Conservation (phyloP, 148 eudicot genomes). For the Cornus controversa region DNA sequence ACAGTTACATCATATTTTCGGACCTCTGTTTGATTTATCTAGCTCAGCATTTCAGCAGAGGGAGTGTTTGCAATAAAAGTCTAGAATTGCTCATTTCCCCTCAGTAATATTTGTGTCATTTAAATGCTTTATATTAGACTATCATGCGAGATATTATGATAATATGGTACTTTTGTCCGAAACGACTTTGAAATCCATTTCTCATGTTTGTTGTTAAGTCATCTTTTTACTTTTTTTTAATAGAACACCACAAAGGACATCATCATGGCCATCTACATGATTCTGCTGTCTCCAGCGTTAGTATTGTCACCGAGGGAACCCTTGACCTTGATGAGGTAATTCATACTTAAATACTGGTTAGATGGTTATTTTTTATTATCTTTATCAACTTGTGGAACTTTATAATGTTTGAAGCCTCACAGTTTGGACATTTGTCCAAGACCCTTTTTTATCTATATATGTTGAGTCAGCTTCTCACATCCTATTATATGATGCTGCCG, state of each 20-base stretch:
- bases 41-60: neutral
- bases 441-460: no score
- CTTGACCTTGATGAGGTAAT: slow-evolving; percentile 93
- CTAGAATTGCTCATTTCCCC: neutral
- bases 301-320: slow-evolving; percentile 81
- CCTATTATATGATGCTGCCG: no score
- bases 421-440: neutral
- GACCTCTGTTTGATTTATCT: no score
- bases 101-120: no score
- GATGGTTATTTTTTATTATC: neutral
- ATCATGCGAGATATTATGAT: neutral
- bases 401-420: neutral
- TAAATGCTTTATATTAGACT: no score
- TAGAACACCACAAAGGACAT: slow-evolving; percentile 74
- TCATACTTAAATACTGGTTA: neutral
- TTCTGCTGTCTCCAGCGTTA: slow-evolving; percentile 85
- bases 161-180: neutral
- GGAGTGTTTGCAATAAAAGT: neutral
- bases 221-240: slow-evolving; percentile 1
- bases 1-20: no score
- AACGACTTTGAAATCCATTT: slow-evolving; percentile 5
- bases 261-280: slow-evolving; percentile 86
- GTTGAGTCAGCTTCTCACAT: neutral
- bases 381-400: neutral
- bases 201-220: neutral